Conservation (phyloP, 23 red algal genomes). For the Gracilaria gracilis region DNA sequence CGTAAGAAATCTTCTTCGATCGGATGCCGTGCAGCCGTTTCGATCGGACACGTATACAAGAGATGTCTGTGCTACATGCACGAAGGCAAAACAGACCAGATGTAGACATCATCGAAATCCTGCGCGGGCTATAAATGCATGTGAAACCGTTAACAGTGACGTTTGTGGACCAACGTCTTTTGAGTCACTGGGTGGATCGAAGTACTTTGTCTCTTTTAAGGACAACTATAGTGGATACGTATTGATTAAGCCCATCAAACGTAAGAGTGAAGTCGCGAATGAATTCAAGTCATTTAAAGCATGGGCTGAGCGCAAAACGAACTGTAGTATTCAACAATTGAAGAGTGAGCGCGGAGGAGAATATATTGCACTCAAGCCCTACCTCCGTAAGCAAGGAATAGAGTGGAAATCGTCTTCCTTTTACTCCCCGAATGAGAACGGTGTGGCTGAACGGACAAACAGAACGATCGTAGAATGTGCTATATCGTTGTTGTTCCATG, state of each 20-base stretch:
- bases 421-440: slow-evolving; percentile 23
- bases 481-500: neutral
- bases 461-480: slow-evolving; percentile 25
- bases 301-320: neutral
- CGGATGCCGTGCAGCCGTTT: neutral
- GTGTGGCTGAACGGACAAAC: slow-evolving; percentile 21
- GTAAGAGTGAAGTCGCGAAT: neutral
- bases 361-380: neutral
- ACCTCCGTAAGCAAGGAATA: neutral
- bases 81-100: slow-evolving; percentile 15
- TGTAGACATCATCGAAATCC: neutral
- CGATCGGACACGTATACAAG: neutral
- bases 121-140: neutral
- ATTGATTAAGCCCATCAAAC: neutral
- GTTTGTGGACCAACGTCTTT: slow-evolving; percentile 26
- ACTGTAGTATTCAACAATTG: neutral
- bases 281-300: neutral
- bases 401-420: neutral
- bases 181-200: slow-evolving; percentile 10
- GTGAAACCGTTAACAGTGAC: slow-evolving; percentile 6
- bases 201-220: slow-evolving; percentile 5
- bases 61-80: neutral
- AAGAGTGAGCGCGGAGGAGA: neutral
- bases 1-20: neutral
- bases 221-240: neutral